phyloP scores from a whole-genome alignment of 192 early-diverging fungal species.

The Coemansia sp. region DNA sequence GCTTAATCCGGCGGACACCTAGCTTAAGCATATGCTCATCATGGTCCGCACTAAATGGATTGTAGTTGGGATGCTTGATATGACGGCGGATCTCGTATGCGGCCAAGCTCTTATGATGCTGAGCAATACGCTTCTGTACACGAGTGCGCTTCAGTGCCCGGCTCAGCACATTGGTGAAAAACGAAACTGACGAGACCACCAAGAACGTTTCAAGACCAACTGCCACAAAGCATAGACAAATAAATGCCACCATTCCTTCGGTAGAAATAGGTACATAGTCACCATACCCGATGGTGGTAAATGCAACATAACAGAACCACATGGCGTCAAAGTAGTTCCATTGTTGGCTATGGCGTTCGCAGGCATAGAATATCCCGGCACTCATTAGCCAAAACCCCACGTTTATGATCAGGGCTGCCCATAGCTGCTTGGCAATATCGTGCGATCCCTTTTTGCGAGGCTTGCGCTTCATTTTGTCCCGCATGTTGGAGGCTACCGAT shows the following conservation, averaged over 20 bases:
- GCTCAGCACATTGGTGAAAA: constrained; percentile 36
- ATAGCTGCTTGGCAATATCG: constrained; percentile 37
- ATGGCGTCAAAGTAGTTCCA: constrained; percentile 52
- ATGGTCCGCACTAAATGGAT: constrained; percentile 39
- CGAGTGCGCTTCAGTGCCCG: constrained; percentile 28
- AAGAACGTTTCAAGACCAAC: constrained; percentile 52
- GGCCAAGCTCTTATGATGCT: constrained; percentile 35
- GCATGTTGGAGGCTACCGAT: constrained; percentile 16
- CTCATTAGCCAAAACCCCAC: constrained; percentile 42
- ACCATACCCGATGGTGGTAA: constrained; percentile 55
- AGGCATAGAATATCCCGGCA: constrained; percentile 38
- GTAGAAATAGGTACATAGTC: constrained; percentile 38
- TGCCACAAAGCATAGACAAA: constrained; percentile 49
- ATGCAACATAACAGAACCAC: constrained; percentile 55
- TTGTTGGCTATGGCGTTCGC: constrained; percentile 11
- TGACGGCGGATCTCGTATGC: constrained; percentile 54
- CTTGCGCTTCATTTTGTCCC: constrained; percentile 10
- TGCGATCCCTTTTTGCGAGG: neutral
- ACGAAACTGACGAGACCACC: constrained; percentile 43
- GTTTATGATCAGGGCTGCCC: constrained; percentile 34
- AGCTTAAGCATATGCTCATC: constrained; percentile 30
- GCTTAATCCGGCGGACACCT: constrained; percentile 28
- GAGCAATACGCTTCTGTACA: constrained; percentile 41
- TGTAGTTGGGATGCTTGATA: constrained; percentile 53
- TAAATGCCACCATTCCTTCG: constrained; percentile 44